phyloP scores from a whole-genome alignment of 306 rosid species.

The Cucumis melo region DNA sequence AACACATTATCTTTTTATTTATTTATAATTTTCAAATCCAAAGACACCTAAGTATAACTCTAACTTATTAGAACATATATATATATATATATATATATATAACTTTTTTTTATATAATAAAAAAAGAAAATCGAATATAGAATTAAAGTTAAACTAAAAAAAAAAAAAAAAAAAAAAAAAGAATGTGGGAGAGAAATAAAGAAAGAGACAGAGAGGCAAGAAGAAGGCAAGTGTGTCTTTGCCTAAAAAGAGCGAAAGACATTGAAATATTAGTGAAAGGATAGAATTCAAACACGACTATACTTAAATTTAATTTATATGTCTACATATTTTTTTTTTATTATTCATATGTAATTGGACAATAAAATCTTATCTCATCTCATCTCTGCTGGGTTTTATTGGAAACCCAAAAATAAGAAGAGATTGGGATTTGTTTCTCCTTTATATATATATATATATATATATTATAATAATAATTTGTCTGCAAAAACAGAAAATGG shows the following conservation, averaged over 20 bases:
- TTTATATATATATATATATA: background rate
- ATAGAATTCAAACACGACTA: conserved; percentile 56
- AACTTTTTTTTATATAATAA: no score
- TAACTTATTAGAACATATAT: no score
- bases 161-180: no score
- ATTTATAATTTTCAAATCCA: no score
- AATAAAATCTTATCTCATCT: conserved; percentile 63
- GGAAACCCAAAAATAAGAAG: conserved; percentile 33
- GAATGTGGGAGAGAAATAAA: conserved; percentile 4
- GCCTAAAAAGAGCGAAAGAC: conserved; percentile 14
- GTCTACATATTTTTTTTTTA: background rate
- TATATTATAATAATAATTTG: no score
- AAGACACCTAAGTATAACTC: no score
- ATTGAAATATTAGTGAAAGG: conserved; percentile 22
- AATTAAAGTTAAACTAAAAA: no score
- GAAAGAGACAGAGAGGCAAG: background rate
- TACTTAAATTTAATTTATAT: background rate
- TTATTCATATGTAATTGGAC: conserved; percentile 29
- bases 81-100: no score
- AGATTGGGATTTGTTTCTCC: background rate
- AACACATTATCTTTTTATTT: no score
- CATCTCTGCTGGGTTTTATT: conserved; percentile 18
- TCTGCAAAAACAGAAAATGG: background rate
- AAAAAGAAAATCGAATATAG: no score
- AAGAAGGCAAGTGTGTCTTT: background rate